Evolutionary conservation across 1,284 basidiomycete species (phyloP), one percentile per base, ranked within the genome.

Genomic region (Marasmius tenuissimus): DNA sequence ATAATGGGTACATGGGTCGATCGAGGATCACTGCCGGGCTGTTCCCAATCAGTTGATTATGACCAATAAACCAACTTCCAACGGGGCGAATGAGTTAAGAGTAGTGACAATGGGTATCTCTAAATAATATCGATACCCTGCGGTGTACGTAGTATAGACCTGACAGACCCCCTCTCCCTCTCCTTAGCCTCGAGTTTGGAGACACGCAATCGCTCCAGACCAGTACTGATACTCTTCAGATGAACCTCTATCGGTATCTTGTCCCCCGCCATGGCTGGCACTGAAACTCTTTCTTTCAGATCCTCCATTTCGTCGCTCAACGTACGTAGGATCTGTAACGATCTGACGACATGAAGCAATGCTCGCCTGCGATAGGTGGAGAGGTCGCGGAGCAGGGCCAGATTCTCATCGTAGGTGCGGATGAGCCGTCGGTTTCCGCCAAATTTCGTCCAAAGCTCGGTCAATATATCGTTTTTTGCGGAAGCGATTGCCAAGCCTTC

Each of bases 221-320:
- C 79, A n/a, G 67, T 70, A 62, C 69, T 69, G 55, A 81, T 78
- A 63, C 74, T 77, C 69, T 70, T 72, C 66, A 80, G 75, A 62
- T 81, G 78, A 53, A 81, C 80, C 6, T 45, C 42, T 5, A 45
- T 18, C 5, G 42, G 42, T 45, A 45, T 14, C 5, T 18, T 45
- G 57, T 78, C 76, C 9, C 78, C 80, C 18, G 75, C 65, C 22
- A 81, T 65, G 55, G 76, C 75, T 45, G 80, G 78, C 27, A 73
- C 74, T 0, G 78, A 71, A 8, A 78, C 78, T 33, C 78, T 71
- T 60, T 76, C 74, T 47, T 78, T 64, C 49, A 82, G 62, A 12
- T 79, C 79, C 67, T 81, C 78, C 76, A 81, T 76, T 52, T 81
- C 78, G 59, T 73, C 75, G 45, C 72, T 72, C 73, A 81, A 73